phyloP scores from a whole-genome alignment of 345 rosid genomes.

The Capsella bursapastoris region DNA sequence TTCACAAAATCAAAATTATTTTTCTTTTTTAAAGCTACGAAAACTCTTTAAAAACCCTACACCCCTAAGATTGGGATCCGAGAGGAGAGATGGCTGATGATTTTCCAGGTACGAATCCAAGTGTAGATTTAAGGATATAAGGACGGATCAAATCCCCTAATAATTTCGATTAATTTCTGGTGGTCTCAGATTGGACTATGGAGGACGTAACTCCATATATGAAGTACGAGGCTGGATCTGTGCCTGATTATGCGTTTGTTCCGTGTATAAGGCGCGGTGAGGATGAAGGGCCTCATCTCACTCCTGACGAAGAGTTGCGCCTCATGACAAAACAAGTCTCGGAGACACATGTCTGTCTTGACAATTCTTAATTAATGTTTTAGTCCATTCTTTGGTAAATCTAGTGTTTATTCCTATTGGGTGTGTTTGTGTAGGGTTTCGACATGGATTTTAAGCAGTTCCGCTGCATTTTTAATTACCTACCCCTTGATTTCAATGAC shows the following conservation, averaged over 20 bases:
- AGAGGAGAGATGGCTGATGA: too few species aligned
- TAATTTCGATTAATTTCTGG: too few species aligned
- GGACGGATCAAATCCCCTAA: too few species aligned
- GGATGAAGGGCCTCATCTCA: background rate
- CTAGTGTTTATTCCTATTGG: background rate
- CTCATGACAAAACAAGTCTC: background rate
- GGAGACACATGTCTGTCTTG: background rate
- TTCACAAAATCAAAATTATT: too few species aligned
- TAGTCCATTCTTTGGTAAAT: background rate
- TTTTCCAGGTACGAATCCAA: too few species aligned
- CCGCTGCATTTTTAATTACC: background rate
- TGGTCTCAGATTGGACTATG: background rate
- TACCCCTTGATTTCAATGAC: background rate
- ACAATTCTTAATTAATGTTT: background rate
- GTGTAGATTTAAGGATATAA: too few species aligned
- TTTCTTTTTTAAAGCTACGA: too few species aligned
- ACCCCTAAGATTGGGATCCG: too few species aligned
- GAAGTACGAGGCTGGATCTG: background rate
- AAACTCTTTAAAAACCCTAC: too few species aligned
- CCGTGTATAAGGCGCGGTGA: background rate
- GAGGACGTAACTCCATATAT: background rate
- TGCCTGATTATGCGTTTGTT: background rate
- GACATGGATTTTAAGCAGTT: constrained; percentile 21
- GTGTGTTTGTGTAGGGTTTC: background rate
- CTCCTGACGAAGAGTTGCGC: background rate